Percentiles rank a stretch among this genome's conserved stretches.
phyloP scores from a whole-genome alignment of 768 basidiomycete species.

The Megacollybia marginata region DNA sequence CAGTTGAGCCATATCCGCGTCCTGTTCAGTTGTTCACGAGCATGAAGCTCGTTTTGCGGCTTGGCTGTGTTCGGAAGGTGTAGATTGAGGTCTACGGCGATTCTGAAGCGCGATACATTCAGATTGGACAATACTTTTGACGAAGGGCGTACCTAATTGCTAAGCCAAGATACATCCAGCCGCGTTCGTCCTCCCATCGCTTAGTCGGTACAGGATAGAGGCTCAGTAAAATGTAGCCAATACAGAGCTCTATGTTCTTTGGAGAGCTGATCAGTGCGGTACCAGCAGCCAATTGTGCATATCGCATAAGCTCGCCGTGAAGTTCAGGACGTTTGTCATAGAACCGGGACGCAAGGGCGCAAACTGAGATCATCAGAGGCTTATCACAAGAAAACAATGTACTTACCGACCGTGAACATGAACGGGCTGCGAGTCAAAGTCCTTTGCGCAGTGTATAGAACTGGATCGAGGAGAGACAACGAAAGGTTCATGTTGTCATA shows the following conservation, averaged over 20 bases:
- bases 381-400: background rate
- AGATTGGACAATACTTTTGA: background rate
- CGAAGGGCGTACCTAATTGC: constrained; percentile 62
- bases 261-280: constrained; percentile 67
- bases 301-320: constrained; percentile 65
- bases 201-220: constrained; percentile 69
- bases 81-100: constrained; percentile 85
- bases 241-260: constrained; percentile 79
- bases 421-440: constrained; percentile 84
- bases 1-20: constrained; percentile 88
- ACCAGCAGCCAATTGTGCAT: constrained; percentile 70
- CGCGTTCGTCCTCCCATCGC: constrained; percentile 85
- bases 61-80: constrained; percentile 70
- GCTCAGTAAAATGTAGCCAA: constrained; percentile 76
- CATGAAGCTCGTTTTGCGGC: constrained; percentile 72
- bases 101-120: constrained; percentile 31
- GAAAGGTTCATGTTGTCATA: constrained; percentile 77
- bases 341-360: constrained; percentile 82
- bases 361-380: constrained; percentile 40
- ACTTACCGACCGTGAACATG: constrained; percentile 84
- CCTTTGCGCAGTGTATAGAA: constrained; percentile 75
- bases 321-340: constrained; percentile 64
- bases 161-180: constrained; percentile 84
- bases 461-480: constrained; percentile 71
- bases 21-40: constrained; percentile 83